Percentiles rank a stretch among this genome's conserved stretches.
Evolutionary conservation across 2,329 filamentous ascomycete species (phyloP).

Genomic region (Ciborinia camelliae): DNA sequence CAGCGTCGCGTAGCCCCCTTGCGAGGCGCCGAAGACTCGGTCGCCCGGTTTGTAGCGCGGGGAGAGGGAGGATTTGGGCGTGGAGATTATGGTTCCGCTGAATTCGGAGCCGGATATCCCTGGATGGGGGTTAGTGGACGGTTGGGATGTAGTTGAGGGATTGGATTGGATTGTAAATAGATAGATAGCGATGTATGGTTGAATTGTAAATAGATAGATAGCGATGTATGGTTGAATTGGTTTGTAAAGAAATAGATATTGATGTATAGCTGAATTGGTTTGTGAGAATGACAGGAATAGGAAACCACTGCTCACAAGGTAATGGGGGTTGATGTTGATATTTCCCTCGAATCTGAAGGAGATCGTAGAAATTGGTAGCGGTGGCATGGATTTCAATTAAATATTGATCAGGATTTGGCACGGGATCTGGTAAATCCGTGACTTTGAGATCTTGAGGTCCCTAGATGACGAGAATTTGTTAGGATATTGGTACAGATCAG

Average conservation of each 20-base stretch:
- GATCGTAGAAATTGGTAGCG: conserved; percentile 95
- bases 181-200: neutral
- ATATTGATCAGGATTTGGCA: conserved; percentile 71
- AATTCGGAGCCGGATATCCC: conserved; percentile 81
- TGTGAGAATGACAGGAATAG: neutral
- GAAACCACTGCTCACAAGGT: conserved; percentile 57
- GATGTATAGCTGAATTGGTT: neutral
- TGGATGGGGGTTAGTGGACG: neutral
- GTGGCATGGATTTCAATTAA: conserved; percentile 81
- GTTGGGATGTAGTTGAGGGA: neutral
- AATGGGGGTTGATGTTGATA: conserved; percentile 87
- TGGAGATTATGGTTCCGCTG: conserved; percentile 69
- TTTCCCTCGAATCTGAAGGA: conserved; percentile 91
- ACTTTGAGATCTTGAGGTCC: conserved; percentile 77
- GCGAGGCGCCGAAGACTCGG: conserved; percentile 79
- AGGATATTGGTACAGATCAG: neutral
- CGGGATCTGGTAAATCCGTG: conserved; percentile 69
- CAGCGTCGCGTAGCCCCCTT: conserved; percentile 82
- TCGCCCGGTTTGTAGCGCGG: conserved; percentile 73
- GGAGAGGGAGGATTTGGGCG: conserved; percentile 51
- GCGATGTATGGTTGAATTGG: too few relatives aligned
- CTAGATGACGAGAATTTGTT: conserved; percentile 42
- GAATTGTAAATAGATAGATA: neutral
- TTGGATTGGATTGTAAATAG: too few relatives aligned
- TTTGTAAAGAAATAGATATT: neutral